Evolutionary conservation across 1,284 basidiomycete genomes (phyloP), one percentile per base, ranked within the genome.

Genomic region (Puccinia novopanici): DNA sequence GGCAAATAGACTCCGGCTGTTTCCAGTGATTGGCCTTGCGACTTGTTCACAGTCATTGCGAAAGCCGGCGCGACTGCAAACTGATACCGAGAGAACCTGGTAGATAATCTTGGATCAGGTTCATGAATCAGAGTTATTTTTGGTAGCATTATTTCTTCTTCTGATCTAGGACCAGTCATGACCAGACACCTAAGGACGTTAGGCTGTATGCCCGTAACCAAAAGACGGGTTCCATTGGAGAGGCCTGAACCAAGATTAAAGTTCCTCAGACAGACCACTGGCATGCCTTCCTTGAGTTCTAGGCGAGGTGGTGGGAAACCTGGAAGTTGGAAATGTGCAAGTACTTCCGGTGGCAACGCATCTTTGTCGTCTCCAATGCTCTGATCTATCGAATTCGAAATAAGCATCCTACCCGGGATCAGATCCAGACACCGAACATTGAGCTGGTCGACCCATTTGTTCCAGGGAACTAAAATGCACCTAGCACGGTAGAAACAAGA

Each of bases 1-100:
- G 84, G 85, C 0, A 88, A 76, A 82, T 87, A 84, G 6, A 87
- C 30, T 0, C 84, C 85, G 48, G 86, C 83, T 65, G 82, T 75
- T 34, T 82, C 82, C 0, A 86, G 82, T 13, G 86, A 87, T 80
- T 88, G 88, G 0, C 88, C 88, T 82, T 89, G 88, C 0, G 86
- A 52, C 76, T 88, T 88, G 82, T 88, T 88, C 80, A 88, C 87
- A 5, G 85, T 86, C 77, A 88, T 86, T 9, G 86, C 85, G 84
- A 88, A 88, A 4, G 87, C 87, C 0, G 88, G 84, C 0, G 83
- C 82, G 0, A 88, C 82, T 13, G 87, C 87, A 82, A 88, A 88
- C 82, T 88, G 87, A 2, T 81, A 81, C 8, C 85, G 83, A 15
- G 61, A 61, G 12, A 87, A 82, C 83, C 85, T 34, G 13, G 27